Base-by-base conservation (phyloP, 106 monocot genomes). In the Acorus calamus region DNA sequence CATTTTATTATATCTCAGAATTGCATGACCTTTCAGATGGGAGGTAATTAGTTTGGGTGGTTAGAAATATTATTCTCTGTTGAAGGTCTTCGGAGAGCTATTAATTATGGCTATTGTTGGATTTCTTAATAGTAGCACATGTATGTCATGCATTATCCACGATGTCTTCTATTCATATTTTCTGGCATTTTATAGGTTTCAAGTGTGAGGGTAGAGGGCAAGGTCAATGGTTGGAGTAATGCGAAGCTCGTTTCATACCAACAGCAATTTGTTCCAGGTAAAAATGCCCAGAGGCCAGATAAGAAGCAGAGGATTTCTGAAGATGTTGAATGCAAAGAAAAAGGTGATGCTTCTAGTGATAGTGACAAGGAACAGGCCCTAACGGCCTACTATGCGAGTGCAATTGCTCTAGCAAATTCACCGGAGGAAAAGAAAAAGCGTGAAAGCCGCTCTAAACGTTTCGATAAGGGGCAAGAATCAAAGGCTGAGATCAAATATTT, bases 371-470 rank as follows among this genome's bases (percentile, higher is more conserved):
- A 96, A 12, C 87, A 78, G 47, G 66, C 64, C 52, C 70, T 91
- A 67, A 87, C 84, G 51, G 91, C 84, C 74, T 83, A 87, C 57
- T 77, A 86, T 67, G 68, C 94, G 6, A 80, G 82, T 76, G 94
- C 87, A 44, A 85, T 74, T 55, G 58, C 84, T 13, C 63, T 96
- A 54, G 84, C 84, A 54, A 77, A 87, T 68, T 82, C 86, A 55
- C 87, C 94, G 0, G 94, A 94, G 60, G 94, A 96, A 76, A 90
- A 78, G 72, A 96, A 72, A 72, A 84, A 72, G 65, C 83, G 94
- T 49, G 94, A 96, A 66, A 62, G 85, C 73, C 81, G 94, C 12
- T 84, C 56, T 12, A 96, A 85, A 56, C 84, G 90, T 12, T 96
- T 96, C 78, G 94, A 96, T 62, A 96, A 85, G 64, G 75, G 63